Percentiles rank a stretch among this genome's conserved stretches.
Conservation (phyloP, 2,329 filamentous ascomycete genomes). For the Talaromyces sp. region DNA sequence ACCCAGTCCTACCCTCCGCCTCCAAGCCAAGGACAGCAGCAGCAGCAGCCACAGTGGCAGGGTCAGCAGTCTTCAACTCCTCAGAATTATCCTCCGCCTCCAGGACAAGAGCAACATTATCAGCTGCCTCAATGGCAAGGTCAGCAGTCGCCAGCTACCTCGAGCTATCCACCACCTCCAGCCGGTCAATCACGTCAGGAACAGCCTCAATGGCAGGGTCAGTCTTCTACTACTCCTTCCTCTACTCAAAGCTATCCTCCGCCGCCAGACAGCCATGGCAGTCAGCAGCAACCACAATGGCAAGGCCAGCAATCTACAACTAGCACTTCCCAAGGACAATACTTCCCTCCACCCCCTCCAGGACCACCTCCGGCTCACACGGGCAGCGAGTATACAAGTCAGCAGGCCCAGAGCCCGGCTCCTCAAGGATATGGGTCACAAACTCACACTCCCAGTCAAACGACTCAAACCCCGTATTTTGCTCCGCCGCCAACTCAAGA, state of each 20-base stretch:
- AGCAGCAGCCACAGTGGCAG: conserved; percentile 6
- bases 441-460: not conserved
- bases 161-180: not conserved
- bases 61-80: not conserved
- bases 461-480: conserved; percentile 31
- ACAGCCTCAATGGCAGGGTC: conserved; percentile 3
- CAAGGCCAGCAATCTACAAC: conserved; percentile 13
- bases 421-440: conserved; percentile 2
- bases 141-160: not conserved
- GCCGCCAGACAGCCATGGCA: not conserved
- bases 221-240: not conserved
- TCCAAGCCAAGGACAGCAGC: conserved; percentile 9
- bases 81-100: not conserved
- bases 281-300: conserved; percentile 10
- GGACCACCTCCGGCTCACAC: conserved; percentile 22
- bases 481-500: conserved; percentile 35
- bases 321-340: conserved; percentile 18
- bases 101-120: not conserved
- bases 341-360: conserved; percentile 35
- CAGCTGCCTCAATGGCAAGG: conserved; percentile 9
- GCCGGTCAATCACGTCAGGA: no score
- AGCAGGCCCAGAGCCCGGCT: not conserved
- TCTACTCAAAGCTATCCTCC: not conserved
- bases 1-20: conserved; percentile 7
- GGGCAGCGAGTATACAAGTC: not conserved